Evolutionary conservation across 2,329 filamentous ascomycete species (phyloP).

Genomic region (Podosphaera leucotricha): DNA sequence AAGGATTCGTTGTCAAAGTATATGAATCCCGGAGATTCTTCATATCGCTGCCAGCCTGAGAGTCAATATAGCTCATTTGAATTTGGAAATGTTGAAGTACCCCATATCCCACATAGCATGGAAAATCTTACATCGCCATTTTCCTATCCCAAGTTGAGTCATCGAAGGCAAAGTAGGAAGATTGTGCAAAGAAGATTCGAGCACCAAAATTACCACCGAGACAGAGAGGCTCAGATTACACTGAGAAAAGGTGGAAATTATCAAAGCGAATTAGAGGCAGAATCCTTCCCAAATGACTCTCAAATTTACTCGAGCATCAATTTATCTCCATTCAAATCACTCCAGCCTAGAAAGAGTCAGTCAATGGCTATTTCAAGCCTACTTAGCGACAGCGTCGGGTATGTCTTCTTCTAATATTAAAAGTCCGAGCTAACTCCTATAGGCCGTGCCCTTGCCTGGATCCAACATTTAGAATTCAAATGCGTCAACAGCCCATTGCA

Average conservation of each 20-base stretch:
- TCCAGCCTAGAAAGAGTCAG: slow-evolving; percentile 3
- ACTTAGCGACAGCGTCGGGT: neutral
- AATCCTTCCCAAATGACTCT: neutral
- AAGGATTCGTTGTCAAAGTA: slow-evolving; percentile 4
- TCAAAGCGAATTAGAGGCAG: neutral
- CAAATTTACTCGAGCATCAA: slow-evolving; percentile 1
- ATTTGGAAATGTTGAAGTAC: slow-evolving; percentile 1
- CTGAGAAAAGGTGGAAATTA: neutral
- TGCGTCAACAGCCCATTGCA: slow-evolving; percentile 57
- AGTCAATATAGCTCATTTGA: slow-evolving; percentile 2
- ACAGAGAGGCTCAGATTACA: neutral
- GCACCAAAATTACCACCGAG: slow-evolving; percentile 3
- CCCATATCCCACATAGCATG: neutral
- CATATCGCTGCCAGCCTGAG: slow-evolving; percentile 1
- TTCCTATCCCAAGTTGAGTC: slow-evolving; percentile 1
- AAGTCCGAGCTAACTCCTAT: slow-evolving; percentile 3
- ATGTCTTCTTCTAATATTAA: neutral
- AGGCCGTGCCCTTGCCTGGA: slow-evolving; percentile 4
- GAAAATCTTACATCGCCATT: slow-evolving; percentile 1
- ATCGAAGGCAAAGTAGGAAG: slow-evolving; percentile 7
- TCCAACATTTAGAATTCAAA: slow-evolving; percentile 19
- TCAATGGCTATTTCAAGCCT: slow-evolving; percentile 8
- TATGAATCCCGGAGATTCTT: neutral
- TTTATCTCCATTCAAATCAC: slow-evolving; percentile 1
- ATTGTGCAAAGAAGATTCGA: slow-evolving; percentile 6